Evolutionary conservation across 495 filamentous ascomycete species (phyloP).

Genomic region (Lentithecium fluviatile): DNA sequence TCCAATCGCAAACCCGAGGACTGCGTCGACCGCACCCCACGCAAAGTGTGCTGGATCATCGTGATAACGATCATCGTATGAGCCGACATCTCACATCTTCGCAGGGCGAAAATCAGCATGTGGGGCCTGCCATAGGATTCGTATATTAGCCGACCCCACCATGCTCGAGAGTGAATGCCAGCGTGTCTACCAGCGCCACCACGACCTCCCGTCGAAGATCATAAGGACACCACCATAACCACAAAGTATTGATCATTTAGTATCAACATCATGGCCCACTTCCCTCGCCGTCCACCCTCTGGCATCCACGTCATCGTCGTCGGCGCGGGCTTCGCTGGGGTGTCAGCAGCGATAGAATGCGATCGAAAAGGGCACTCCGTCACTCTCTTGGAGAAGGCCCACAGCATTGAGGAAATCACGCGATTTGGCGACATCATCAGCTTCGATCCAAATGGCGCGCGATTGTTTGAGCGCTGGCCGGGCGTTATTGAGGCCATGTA

Average conservation of each 20-base stretch:
- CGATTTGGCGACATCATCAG: constrained; percentile 28
- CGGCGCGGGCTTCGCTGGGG: constrained; percentile 31
- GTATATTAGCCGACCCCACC: no score
- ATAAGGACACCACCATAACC: neutral
- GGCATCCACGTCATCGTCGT: constrained; percentile 33
- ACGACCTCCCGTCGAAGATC: no score
- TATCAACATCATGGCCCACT: constrained; percentile 2
- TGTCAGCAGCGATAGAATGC: constrained; percentile 36
- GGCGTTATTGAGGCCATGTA: constrained; percentile 30
- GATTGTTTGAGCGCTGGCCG: constrained; percentile 30
- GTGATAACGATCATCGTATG: no score
- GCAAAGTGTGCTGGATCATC: no score
- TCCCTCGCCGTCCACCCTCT: constrained; percentile 19
- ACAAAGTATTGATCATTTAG: neutral
- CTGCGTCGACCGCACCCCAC: no score
- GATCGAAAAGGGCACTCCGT: constrained; percentile 32
- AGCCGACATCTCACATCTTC: no score
- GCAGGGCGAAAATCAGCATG: no score
- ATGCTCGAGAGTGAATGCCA: no score
- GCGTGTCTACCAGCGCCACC: no score
- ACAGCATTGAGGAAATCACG: constrained; percentile 19
- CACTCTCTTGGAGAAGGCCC: constrained; percentile 19
- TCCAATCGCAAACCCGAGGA: no score
- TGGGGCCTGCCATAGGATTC: no score
- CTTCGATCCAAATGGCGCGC: constrained; percentile 31